Evolutionary conservation across 2,329 filamentous ascomycete genomes (phyloP).

Genomic region (Amauroascus verrucosus): DNA sequence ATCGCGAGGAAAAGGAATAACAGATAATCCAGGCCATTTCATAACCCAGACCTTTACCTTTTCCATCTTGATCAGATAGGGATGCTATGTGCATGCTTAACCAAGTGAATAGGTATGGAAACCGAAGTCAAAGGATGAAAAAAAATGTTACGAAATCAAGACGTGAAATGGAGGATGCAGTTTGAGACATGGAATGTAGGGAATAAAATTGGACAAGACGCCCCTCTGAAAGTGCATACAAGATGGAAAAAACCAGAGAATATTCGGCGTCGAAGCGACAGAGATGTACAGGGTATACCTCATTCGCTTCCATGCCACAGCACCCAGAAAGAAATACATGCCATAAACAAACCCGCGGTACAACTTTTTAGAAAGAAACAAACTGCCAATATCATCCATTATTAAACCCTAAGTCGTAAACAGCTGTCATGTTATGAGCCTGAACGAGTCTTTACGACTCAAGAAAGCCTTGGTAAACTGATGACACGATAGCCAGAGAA

Average conservation of each 20-base stretch:
- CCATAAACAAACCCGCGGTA: constrained; percentile 11
- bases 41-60: background rate
- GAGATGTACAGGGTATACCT: constrained; percentile 8
- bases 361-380: constrained; percentile 14
- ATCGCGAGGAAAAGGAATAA: background rate
- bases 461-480: constrained; percentile 11
- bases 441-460: constrained; percentile 10
- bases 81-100: background rate
- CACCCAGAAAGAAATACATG: constrained; percentile 11
- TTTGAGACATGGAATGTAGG: constrained; percentile 9
- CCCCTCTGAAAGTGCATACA: constrained; percentile 12
- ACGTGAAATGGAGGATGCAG: constrained; percentile 1
- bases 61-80: background rate
- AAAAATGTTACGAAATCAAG: constrained; percentile 1
- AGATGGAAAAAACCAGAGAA: constrained; percentile 9
- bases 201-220: constrained; percentile 13
- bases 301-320: constrained; percentile 8
- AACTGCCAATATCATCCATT: constrained; percentile 16
- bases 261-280: constrained; percentile 5
- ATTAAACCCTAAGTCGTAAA: constrained; percentile 14
- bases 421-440: constrained; percentile 3
- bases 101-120: background rate
- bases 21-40: background rate
- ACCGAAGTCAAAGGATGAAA: background rate
- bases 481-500: constrained; percentile 23